Base-by-base conservation (phyloP, 1,139 yeast species). In the Keqinozyma sinolaborantium region DNA sequence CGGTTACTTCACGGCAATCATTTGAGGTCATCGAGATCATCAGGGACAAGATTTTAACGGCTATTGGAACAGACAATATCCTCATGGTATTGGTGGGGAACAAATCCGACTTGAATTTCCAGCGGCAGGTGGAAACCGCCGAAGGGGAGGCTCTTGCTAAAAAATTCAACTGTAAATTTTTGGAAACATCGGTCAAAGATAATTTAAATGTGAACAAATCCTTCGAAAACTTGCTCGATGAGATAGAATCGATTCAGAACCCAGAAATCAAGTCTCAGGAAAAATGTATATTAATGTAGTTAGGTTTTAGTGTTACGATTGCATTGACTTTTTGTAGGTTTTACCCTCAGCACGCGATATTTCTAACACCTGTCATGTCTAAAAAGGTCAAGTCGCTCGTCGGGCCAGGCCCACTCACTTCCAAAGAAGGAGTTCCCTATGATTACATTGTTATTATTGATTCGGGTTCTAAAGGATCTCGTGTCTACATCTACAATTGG, bases 31-130 rank as follows among this genome's bases (percentile, higher is more conserved):
- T 88, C 32, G 79, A 79, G 40, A 71, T 83, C 29, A 83, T 88
- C 28, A 73, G 95, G 50, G 96, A 86, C 56, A 87, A 88, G 66
- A 82, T 88, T 36, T 67, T 87, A 41, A 86, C 83, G 50, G 72
- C 82, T 30, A 72, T 83, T 12, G 95, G 95, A 2, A 70, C 78
- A 16, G 86, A 82, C 36, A 63, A 73, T 24, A 73, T 84, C 13
- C 96, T 96, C 4, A 76, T 88, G 67, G 79, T 87, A 7, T 65
- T 88, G 21, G 83, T 88, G 12, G 97, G 95, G 2, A 88, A 87
- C 60, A 88, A 88, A 63, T 65, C 79, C 33, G 97, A 88, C 52
- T 64, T 86, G 42, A 64, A 71, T 34, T 64, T 61, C 41, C 83
- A 77, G 45, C 61, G 85, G 38, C 87, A 82, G 48, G 94, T 87